Conservation (phyloP, 2,329 filamentous ascomycete species). For the Rosellinia necatrix region DNA sequence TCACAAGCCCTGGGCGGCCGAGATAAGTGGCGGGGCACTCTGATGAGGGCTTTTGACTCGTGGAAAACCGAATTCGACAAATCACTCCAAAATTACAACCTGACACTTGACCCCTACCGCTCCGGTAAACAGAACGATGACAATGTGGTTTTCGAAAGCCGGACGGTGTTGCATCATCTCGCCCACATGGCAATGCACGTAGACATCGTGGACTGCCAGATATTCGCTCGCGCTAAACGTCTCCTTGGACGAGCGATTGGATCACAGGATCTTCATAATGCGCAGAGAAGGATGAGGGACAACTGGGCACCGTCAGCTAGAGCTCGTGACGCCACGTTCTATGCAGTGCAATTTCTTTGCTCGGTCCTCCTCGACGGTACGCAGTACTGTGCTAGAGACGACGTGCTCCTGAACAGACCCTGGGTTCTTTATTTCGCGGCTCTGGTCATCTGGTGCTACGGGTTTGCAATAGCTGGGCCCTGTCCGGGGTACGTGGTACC, state of each 20-base stretch:
- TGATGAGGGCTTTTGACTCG: constrained; percentile 87
- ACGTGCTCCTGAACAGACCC: constrained; percentile 86
- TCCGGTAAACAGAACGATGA: constrained; percentile 67
- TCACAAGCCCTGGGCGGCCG: constrained; percentile 80
- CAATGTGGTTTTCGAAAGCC: constrained; percentile 77
- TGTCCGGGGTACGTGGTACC: constrained; percentile 60
- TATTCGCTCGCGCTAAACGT: constrained; percentile 86
- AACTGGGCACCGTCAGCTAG: constrained; percentile 87
- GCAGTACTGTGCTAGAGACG: constrained; percentile 80
- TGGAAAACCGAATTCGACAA: constrained; percentile 95
- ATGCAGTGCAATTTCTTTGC: constrained; percentile 84
- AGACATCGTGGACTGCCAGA: constrained; percentile 96
- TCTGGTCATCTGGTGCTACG: constrained; percentile 94
- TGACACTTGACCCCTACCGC: constrained; percentile 57
- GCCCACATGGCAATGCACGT: constrained; percentile 99
- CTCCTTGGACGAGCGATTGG: constrained; percentile 86
- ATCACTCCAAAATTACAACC: constrained; percentile 67
- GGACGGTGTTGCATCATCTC: constrained; percentile 87
- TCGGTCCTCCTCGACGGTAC: constrained; percentile 75
- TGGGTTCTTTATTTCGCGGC: constrained; percentile 96
- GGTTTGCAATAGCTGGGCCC: constrained; percentile 85
- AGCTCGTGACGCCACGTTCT: constrained; percentile 89
- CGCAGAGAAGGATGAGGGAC: constrained; percentile 82
- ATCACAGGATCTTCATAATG: constrained; percentile 76
- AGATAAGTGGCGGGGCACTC: constrained; percentile 85